phyloP scores from a whole-genome alignment of 148 eudicot species.

The Vaccinium vitisidaea region DNA sequence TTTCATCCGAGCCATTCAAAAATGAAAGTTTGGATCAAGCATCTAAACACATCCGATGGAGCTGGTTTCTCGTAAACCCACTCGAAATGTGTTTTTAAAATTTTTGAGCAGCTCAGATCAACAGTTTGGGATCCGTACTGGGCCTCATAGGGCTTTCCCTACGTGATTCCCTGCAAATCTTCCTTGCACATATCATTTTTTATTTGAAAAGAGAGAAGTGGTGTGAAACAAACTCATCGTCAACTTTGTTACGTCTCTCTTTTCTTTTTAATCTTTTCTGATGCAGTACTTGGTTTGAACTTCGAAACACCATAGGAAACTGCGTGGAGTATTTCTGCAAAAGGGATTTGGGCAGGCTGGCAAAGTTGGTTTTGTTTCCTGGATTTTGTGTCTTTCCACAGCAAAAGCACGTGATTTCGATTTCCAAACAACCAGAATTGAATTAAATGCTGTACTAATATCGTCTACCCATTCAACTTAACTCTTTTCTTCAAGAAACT shows the following conservation, averaged over 20 bases:
- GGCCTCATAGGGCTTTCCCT: too few species aligned
- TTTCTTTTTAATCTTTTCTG: not conserved
- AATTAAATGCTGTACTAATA: not conserved
- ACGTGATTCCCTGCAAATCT: too few species aligned
- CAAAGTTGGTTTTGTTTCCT: not conserved
- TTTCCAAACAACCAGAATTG: not conserved
- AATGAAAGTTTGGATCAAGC: too few species aligned
- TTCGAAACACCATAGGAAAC: not conserved
- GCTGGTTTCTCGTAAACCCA: too few species aligned
- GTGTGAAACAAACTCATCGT: not conserved
- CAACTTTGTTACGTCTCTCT: not conserved
- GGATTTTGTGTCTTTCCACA: not conserved
- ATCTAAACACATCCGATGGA: too few species aligned
- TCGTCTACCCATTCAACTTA: not conserved
- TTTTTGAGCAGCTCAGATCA: too few species aligned
- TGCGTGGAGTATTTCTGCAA: not conserved
- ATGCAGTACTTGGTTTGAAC: not conserved
- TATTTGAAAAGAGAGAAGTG: not conserved
- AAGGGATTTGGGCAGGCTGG: not conserved
- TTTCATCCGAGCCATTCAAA: too few species aligned
- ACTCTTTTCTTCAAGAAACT: too few species aligned
- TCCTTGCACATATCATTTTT: too few species aligned
- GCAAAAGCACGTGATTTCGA: not conserved
- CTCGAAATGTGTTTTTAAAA: too few species aligned
- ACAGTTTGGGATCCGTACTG: too few species aligned